Conservation (phyloP, 768 basidiomycete genomes). For the Boletus sp. region DNA sequence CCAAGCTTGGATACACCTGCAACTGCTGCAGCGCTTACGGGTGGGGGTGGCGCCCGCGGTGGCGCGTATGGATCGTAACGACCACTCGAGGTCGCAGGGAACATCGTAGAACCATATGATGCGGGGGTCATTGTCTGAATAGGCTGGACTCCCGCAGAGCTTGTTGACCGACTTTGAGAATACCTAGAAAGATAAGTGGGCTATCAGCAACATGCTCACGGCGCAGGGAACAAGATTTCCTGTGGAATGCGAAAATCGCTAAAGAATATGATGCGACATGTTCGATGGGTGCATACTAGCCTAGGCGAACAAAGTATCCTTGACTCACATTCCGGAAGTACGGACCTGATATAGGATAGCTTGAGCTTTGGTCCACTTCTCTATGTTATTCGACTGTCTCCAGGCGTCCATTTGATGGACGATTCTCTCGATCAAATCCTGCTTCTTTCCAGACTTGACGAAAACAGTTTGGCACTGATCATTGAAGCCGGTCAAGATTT, state of each 20-base stretch:
- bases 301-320: slow-evolving; percentile 6
- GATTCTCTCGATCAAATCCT: slow-evolving; percentile 82
- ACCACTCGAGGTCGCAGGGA: slow-evolving; percentile 29
- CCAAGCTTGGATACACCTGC: slow-evolving; percentile 26
- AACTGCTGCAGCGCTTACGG: slow-evolving; percentile 37
- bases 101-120: slow-evolving; percentile 23
- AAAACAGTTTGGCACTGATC: slow-evolving; percentile 69
- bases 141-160: slow-evolving; percentile 24
- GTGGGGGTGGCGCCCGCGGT: slow-evolving; percentile 43
- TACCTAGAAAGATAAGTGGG: slow-evolving; percentile 22
- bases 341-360: slow-evolving; percentile 65
- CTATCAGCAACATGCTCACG: slow-evolving; percentile 17
- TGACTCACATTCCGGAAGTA: slow-evolving; percentile 60
- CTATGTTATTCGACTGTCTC: slow-evolving; percentile 52
- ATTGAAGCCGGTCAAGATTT: slow-evolving; percentile 73
- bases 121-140: slow-evolving; percentile 17
- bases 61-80: slow-evolving; percentile 70
- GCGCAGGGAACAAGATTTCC: not conserved
- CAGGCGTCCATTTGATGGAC: slow-evolving; percentile 55
- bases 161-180: slow-evolving; percentile 24
- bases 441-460: slow-evolving; percentile 79
- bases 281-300: slow-evolving; percentile 8
- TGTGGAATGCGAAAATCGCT: slow-evolving; percentile 7
- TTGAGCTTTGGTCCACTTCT: slow-evolving; percentile 70
- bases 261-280: slow-evolving; percentile 7